Evolutionary conservation across 805 yeast species (phyloP).

Genomic region (Candida stauntonica): DNA sequence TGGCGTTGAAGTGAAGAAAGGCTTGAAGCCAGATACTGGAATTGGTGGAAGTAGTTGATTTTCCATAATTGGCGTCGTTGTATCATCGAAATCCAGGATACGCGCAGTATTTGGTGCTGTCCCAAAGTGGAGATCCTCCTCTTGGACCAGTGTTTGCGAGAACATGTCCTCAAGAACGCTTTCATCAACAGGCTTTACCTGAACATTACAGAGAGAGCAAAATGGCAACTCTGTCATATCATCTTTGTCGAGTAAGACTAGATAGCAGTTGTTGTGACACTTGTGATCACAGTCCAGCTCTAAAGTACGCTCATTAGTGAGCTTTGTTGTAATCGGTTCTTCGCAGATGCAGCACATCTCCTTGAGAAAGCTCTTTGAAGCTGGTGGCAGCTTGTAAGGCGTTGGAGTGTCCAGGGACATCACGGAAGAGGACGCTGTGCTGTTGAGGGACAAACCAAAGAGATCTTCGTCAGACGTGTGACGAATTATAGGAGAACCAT

Average conservation of each 20-base stretch:
- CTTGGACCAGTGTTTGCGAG: slow-evolving; percentile 9
- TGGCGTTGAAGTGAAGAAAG: slow-evolving; percentile 14
- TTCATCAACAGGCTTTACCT: slow-evolving; percentile 28
- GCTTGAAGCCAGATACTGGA: slow-evolving; percentile 16
- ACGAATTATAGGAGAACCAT: slow-evolving; percentile 2
- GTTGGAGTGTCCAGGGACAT: slow-evolving; percentile 8
- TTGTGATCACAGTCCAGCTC: slow-evolving; percentile 41
- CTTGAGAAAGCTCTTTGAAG: slow-evolving; percentile 19
- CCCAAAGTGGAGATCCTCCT: neutral
- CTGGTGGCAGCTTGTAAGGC: slow-evolving; percentile 2
- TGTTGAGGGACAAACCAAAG: too few relatives aligned
- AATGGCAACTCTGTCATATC: slow-evolving; percentile 20
- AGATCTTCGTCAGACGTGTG: neutral
- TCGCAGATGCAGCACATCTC: slow-evolving; percentile 41
- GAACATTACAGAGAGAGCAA: slow-evolving; percentile 27
- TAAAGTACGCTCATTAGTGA: slow-evolving; percentile 40
- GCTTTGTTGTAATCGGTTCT: slow-evolving; percentile 35
- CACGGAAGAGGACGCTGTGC: too few relatives aligned
- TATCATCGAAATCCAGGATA: neutral
- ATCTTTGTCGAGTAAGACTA: slow-evolving; percentile 26
- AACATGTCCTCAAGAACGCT: slow-evolving; percentile 26
- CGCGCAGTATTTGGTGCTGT: neutral
- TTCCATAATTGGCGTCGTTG: slow-evolving; percentile 1
- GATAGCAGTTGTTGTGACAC: slow-evolving; percentile 41
- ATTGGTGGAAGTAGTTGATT: slow-evolving; percentile 10